Base-by-base conservation (phyloP, 225 moss, liverwort and hornwort genomes). In the Bryum argenteum region DNA sequence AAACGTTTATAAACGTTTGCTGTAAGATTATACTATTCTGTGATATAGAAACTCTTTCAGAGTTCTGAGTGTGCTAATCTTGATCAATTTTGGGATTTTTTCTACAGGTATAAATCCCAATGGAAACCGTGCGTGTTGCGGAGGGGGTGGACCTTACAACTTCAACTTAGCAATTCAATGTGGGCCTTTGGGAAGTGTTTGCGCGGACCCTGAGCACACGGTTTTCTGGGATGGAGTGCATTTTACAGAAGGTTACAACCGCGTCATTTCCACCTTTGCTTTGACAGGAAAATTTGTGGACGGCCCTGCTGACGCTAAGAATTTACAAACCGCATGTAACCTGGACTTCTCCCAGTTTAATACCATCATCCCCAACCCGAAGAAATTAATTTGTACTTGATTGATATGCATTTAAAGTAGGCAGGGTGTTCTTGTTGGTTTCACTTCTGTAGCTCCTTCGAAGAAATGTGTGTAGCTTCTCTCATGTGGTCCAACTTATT, bases 111-210 rank as follows among this genome's bases (percentile, higher is more conserved):
- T 81, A 45, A 17, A 65, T 2, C 3, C 8, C 1, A 47, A 11
- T 21, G 81, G 77, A 0, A 28, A 39, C 0, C n/a, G 77, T 0
- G 70, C 88, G 0, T 91, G 93, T 66, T 94, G 91, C 65, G 89
- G 93, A 24, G 66, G 54, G 18, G 79, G 76, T 5, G 88, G 88
- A 9, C 10, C 37, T 1, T 75, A 89, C 70, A 91, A 91, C 66
- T 79, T 37, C 67, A 75, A 88, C 50, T 40, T 42, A 0, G 8
- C 69, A 1, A 11, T 79, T 2, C 8, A 5, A 1, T 88, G 88
- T 28, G 79, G 81, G 28, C 19, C 73, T 1, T 2, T 0, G 8
- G 41, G 2, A 11, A 56, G 3, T 17, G 65, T 61, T 11, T 77
- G 81, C 38, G 0, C 77, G 0, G 18, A 74, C 28, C 81, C 74